Percentiles rank a stretch among this genome's conserved stretches.
These are phyloP conservation scores for Lentinula novae-zelandiae DNA, from an alignment of 1,284 basidiomycete species.

Conservation along the genomic window DNA sequence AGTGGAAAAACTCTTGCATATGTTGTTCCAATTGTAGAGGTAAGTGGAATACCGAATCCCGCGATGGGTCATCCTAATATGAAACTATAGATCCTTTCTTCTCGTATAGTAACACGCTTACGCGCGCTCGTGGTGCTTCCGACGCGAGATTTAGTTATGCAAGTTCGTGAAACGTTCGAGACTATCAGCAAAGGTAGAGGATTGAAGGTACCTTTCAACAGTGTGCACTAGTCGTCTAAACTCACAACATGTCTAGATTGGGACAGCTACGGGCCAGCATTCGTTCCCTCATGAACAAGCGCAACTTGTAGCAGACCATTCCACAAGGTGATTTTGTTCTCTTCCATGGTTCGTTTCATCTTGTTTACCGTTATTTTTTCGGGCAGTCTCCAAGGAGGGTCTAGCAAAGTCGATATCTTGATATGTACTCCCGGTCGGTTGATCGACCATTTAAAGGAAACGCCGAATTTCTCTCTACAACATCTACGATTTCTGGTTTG, in stretches of 20 bases:
- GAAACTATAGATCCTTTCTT: constrained; percentile 58
- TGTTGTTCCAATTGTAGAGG: constrained; percentile 89
- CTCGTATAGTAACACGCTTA: constrained; percentile 75
- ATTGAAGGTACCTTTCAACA: constrained; percentile 58
- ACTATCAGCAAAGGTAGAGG: constrained; percentile 81
- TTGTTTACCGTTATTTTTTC: constrained; percentile 12
- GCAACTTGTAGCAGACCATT: constrained; percentile 59
- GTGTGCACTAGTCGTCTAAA: neutral
- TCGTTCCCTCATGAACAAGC: constrained; percentile 82
- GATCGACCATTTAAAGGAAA: constrained; percentile 90
- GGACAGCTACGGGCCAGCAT: constrained; percentile 78
- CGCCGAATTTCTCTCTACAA: constrained; percentile 87
- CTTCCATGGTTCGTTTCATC: neutral
- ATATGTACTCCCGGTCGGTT: constrained; percentile 95
- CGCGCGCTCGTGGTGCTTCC: constrained; percentile 93
- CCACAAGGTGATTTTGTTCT: constrained; percentile 37
- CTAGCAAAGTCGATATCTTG: constrained; percentile 88
- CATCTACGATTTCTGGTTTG: constrained; percentile 88
- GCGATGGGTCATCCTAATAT: neutral
- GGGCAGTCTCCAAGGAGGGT: constrained; percentile 63
- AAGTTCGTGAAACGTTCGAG: constrained; percentile 93
- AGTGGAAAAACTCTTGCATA: constrained; percentile 97
- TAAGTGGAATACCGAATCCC: constrained; percentile 21
- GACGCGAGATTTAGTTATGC: constrained; percentile 91
- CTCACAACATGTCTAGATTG: constrained; percentile 49